Conservation (phyloP, 2,329 filamentous ascomycete genomes). For the Stemphylium beticola region DNA sequence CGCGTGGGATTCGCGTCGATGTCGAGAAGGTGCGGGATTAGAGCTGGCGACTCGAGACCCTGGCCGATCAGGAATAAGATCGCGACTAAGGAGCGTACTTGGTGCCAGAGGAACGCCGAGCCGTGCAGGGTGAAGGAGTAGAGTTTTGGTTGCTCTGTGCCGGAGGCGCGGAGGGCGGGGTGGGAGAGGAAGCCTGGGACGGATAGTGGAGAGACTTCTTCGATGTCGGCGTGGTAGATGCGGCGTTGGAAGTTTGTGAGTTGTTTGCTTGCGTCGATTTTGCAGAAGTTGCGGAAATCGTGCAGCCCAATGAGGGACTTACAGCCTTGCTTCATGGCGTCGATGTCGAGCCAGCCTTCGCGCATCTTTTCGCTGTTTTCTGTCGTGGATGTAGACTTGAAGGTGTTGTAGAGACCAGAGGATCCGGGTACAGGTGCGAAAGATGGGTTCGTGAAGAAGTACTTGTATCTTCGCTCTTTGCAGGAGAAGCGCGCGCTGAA, state of each 20-base stretch:
- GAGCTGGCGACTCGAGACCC: slow-evolving; percentile 75
- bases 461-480: slow-evolving; percentile 87
- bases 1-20: slow-evolving; percentile 72
- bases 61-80: slow-evolving; percentile 93
- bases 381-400: not conserved
- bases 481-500: slow-evolving; percentile 96
- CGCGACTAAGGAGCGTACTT: slow-evolving; percentile 93
- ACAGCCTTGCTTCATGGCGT: slow-evolving; percentile 83
- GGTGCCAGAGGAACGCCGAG: slow-evolving; percentile 96
- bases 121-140: slow-evolving; percentile 90
- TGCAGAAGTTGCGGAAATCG: slow-evolving; percentile 98
- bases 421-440: slow-evolving; percentile 71
- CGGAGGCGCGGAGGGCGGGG: slow-evolving; percentile 25
- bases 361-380: slow-evolving; percentile 23
- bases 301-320: slow-evolving; percentile 80
- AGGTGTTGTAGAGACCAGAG: slow-evolving; percentile 55
- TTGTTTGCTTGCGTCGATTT: slow-evolving; percentile 88
- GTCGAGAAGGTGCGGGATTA: slow-evolving; percentile 79
- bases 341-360: slow-evolving; percentile 82
- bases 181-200: slow-evolving; percentile 39
- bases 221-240: slow-evolving; percentile 81
- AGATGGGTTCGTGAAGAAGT: slow-evolving; percentile 96
- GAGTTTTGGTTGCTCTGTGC: slow-evolving; percentile 61
- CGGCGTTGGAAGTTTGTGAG: slow-evolving; percentile 80
- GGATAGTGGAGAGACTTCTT: slow-evolving; percentile 49